Evolutionary conservation across 306 rosid genomes (phyloP).

Genomic region (Vigna angularis): DNA sequence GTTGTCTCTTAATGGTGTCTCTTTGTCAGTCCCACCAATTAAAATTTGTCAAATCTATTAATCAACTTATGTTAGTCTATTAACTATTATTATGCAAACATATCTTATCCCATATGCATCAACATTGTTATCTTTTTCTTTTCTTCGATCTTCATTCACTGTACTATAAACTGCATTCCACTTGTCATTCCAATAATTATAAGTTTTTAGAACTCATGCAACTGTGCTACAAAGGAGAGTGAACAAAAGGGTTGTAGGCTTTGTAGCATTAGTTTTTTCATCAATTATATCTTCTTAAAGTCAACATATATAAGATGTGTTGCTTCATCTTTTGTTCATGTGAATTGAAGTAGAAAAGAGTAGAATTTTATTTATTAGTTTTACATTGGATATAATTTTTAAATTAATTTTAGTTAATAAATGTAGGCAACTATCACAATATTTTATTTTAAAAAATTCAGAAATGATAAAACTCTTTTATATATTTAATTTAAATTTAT

Average conservation of each 20-base stretch:
- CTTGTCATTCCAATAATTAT: not conserved
- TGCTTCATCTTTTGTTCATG: too few species aligned
- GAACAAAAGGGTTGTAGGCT: not conserved
- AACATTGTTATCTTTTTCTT: not conserved
- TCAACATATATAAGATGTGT: too few species aligned
- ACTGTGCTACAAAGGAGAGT: not conserved
- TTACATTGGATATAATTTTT: too few species aligned
- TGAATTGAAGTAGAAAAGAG: too few species aligned
- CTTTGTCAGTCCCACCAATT: not conserved
- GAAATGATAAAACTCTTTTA: too few species aligned
- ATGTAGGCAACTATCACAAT: too few species aligned
- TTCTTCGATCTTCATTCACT: not conserved
- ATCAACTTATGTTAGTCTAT: not conserved
- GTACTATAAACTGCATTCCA: not conserved
- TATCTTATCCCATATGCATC: slow-evolving; percentile 5
- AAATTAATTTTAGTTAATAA: too few species aligned
- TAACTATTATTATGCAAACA: not conserved
- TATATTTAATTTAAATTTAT: too few species aligned
- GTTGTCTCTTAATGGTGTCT: not conserved
- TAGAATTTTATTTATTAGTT: too few species aligned
- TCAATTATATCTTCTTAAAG: too few species aligned
- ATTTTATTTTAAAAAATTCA: too few species aligned
- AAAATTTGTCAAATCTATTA: not conserved
- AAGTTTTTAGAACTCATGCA: not conserved
- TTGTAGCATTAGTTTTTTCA: too few species aligned